A percentile compares a stretch with the other conserved stretches of the same genome.
These are phyloP conservation scores for Excoecaria agallocha DNA, from an alignment of 345 rosid species.

Conservation along the genomic window DNA sequence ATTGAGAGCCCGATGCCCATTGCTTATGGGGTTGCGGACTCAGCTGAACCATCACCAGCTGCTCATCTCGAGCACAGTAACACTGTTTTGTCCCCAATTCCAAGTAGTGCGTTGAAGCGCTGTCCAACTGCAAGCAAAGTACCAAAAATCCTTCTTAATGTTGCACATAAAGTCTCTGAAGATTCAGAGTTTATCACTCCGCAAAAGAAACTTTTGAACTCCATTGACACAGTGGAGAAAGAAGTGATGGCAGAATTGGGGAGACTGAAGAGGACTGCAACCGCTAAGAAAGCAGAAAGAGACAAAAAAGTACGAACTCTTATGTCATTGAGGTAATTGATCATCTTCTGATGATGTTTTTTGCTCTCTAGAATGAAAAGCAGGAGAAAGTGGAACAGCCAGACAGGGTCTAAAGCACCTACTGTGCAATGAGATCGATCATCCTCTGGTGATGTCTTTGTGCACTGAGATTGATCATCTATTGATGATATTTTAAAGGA, in stretches of 20 bases:
- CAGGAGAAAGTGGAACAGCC: not conserved
- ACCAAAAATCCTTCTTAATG: conserved; percentile 50
- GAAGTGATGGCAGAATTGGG: conserved; percentile 68
- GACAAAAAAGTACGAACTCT: conserved; percentile 62
- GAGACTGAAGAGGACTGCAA: conserved; percentile 67
- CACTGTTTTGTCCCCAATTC: conserved; percentile 43
- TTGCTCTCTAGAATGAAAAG: not conserved
- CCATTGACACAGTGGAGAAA: conserved; percentile 76
- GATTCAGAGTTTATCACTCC: conserved; percentile 73
- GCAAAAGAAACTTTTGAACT: conserved; percentile 73
- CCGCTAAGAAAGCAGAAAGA: conserved; percentile 58
- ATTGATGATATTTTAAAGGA: conserved; percentile 23
- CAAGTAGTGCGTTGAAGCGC: conserved; percentile 37
- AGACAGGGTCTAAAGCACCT: conserved; percentile 3
- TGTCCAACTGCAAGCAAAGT: conserved; percentile 51
- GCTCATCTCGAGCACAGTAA: conserved; percentile 40
- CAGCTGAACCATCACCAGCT: conserved; percentile 31
- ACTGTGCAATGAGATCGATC: conserved; percentile 24
- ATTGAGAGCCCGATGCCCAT: conserved; percentile 36
- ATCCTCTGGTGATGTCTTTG: conserved; percentile 25
- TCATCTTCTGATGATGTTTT: conserved; percentile 14
- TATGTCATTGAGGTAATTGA: conserved; percentile 68
- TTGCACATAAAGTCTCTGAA: conserved; percentile 40
- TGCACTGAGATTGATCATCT: conserved; percentile 23
- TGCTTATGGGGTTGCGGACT: conserved; percentile 31